Evolutionary conservation across 495 filamentous ascomycete species (phyloP).

Genomic region (Hyphodiscus hymeniophilus): DNA sequence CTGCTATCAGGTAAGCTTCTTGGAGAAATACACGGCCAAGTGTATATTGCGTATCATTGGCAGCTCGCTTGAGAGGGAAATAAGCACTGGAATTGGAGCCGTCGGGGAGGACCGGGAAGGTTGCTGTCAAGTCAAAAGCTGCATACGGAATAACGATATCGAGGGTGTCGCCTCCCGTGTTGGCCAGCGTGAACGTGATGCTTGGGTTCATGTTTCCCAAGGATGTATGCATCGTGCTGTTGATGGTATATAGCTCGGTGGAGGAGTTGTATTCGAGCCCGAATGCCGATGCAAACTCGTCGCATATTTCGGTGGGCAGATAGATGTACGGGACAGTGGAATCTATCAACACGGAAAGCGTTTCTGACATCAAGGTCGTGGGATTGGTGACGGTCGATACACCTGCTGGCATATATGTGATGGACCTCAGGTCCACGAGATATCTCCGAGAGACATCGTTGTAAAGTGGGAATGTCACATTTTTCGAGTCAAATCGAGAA

Average conservation of each 20-base stretch:
- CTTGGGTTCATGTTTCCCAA: constrained; percentile 40
- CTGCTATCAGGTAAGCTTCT: constrained; percentile 40
- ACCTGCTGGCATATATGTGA: constrained; percentile 23
- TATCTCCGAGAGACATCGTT: constrained; percentile 34
- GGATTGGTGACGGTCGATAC: constrained; percentile 20
- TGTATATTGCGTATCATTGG: constrained; percentile 48
- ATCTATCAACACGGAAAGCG: constrained; percentile 38
- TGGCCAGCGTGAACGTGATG: constrained; percentile 43
- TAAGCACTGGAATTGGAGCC: constrained; percentile 28
- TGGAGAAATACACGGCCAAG: constrained; percentile 50
- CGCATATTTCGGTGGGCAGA: constrained; percentile 42
- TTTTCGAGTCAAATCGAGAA: constrained; percentile 39
- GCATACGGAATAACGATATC: constrained; percentile 41
- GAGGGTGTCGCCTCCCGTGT: constrained; percentile 34
- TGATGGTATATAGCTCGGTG: constrained; percentile 43
- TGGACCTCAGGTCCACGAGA: constrained; percentile 39
- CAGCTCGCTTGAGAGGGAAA: constrained; percentile 45
- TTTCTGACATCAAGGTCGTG: constrained; percentile 25
- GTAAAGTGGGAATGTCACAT: constrained; percentile 35
- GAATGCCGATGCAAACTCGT: constrained; percentile 45
- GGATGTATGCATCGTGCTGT: constrained; percentile 31
- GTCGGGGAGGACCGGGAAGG: constrained; percentile 35
- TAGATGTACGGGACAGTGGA: constrained; percentile 47
- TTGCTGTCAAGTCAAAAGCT: constrained; percentile 38
- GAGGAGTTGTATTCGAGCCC: constrained; percentile 37